phyloP scores from a whole-genome alignment of 1,284 basidiomycete species.

The Neolentinus lepideus region DNA sequence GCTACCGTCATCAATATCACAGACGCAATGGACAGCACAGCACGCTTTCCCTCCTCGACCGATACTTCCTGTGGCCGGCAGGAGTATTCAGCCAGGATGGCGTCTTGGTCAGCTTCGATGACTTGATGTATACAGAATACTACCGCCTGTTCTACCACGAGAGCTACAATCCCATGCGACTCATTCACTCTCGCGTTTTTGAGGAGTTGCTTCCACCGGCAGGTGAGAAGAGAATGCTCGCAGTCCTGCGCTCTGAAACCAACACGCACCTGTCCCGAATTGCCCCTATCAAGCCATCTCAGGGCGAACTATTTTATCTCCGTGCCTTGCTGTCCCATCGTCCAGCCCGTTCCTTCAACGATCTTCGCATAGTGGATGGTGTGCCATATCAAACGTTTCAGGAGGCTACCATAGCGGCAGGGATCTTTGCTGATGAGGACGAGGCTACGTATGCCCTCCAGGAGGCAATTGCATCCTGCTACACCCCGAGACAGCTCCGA shows the following conservation, averaged over 20 bases:
- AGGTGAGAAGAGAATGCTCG: constrained; percentile 14
- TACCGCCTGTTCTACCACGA: constrained; percentile 14
- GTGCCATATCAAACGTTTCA: constrained; percentile 16
- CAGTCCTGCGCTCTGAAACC: constrained; percentile 11
- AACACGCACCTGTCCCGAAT: constrained; percentile 18
- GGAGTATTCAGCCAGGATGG: constrained; percentile 9
- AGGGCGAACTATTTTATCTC: constrained; percentile 28
- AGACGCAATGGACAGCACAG: constrained; percentile 7
- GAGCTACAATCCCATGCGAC: constrained; percentile 6
- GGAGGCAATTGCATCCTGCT: constrained; percentile 12
- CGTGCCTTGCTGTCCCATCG: constrained; percentile 17
- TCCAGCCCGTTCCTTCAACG: constrained; percentile 15
- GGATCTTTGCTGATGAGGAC: constrained; percentile 19
- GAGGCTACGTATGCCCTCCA: constrained; percentile 14
- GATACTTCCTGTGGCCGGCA: constrained; percentile 21
- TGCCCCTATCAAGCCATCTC: constrained; percentile 17
- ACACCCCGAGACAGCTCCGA: constrained; percentile 13
- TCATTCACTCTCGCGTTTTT: constrained; percentile 7
- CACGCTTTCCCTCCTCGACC: constrained; percentile 18
- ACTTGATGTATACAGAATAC: constrained; percentile 18
- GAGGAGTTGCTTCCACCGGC: background rate
- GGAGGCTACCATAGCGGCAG: constrained; percentile 19
- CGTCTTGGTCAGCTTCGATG: constrained; percentile 9
- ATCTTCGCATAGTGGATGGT: constrained; percentile 17
- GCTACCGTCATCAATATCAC: constrained; percentile 13